phyloP scores from a whole-genome alignment of 2,329 filamentous ascomycete species.

The Diaporthe sp. region DNA sequence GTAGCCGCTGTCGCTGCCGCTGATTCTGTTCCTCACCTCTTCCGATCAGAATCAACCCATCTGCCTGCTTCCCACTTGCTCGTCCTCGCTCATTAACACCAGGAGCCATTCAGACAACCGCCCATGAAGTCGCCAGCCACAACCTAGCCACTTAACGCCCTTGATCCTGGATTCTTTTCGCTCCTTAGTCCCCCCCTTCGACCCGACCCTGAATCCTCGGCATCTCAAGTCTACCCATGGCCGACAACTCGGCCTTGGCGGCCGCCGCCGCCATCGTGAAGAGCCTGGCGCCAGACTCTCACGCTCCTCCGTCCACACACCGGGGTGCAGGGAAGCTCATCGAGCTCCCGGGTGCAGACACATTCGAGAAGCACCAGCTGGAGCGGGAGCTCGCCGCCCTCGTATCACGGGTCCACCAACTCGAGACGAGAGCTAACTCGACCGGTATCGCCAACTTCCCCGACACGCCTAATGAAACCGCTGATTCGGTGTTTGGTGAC shows the following conservation, averaged over 20 bases:
- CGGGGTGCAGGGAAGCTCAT: conserved; percentile 64
- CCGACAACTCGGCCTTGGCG: conserved; percentile 68
- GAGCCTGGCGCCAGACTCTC: conserved; percentile 62
- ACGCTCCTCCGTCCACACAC: conserved; percentile 54
- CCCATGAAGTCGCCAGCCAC: conserved; percentile 39
- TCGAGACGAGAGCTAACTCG: conserved; percentile 83
- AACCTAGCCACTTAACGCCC: conserved; percentile 34
- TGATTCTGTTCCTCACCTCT: conserved; percentile 35
- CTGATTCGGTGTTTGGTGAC: conserved; percentile 74
- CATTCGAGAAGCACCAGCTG: conserved; percentile 81
- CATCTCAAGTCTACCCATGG: conserved; percentile 53
- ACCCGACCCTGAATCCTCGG: conserved; percentile 33
- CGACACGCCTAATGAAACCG: conserved; percentile 84
- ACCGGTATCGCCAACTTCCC: conserved; percentile 72
- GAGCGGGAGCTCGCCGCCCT: conserved; percentile 88
- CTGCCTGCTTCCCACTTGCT: conserved; percentile 29
- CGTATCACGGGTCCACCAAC: conserved; percentile 80
- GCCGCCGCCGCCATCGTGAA: conserved; percentile 68
- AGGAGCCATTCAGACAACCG: conserved; percentile 17
- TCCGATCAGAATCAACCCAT: conserved; percentile 25
- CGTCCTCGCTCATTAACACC: conserved; percentile 39
- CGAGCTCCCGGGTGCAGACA: conserved; percentile 82
- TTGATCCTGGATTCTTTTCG: conserved; percentile 31
- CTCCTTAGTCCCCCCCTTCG: conserved; percentile 32
- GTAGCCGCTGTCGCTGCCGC: conserved; percentile 32